Base-by-base conservation (phyloP, 331 rosid genomes). In the Arachis monticola region DNA sequence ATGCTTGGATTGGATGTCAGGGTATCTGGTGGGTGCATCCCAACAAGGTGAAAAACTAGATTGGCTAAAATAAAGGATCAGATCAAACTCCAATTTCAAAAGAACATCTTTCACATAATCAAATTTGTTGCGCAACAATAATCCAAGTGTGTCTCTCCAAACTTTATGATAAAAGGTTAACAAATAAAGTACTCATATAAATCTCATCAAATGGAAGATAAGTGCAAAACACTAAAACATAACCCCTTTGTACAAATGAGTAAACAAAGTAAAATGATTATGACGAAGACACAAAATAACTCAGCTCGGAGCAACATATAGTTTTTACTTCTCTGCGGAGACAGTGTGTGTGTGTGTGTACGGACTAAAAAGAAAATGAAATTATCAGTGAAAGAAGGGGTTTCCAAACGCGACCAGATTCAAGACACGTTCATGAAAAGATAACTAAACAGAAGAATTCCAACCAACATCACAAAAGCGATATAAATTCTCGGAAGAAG, bases 401-500 rank as follows among this genome's bases (percentile, higher is more conserved):
- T 35, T 55, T 9, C 32, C 57, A 64, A 71, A 56, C 52, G 17
- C 62, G 32, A 9, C 64, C 63, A 81, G 67, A 70, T 70, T 70
- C 65, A 57, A 31, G 68, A 57, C 64, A 80, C 1, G 44, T 64
- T 58, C 52, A 64, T 6, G 61, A 69, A 61, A 73, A 77, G 44
- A 53, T 55, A 50, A 62, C 62, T 56, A 10, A 32, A 14, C 59
- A 50, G 48, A 58, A 50, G 48, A 80, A 67, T 67, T 75, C 64
- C 40, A 53, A 75, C 69, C 42, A 52, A 41, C 6, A 53, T 56
- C 61, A 60, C 45, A 67, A 7, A 52, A 79, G 68, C 70, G 74
- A 85, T 81, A 86, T 56, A 73, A 87, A 84, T 77, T 79, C 86
- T 80, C 52, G 5, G 70, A 60, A 42, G 52, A 14, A 58, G 57